Evolutionary conservation across 2,329 filamentous ascomycete genomes (phyloP).

Genomic region (Pseudogymnoascus sp.): DNA sequence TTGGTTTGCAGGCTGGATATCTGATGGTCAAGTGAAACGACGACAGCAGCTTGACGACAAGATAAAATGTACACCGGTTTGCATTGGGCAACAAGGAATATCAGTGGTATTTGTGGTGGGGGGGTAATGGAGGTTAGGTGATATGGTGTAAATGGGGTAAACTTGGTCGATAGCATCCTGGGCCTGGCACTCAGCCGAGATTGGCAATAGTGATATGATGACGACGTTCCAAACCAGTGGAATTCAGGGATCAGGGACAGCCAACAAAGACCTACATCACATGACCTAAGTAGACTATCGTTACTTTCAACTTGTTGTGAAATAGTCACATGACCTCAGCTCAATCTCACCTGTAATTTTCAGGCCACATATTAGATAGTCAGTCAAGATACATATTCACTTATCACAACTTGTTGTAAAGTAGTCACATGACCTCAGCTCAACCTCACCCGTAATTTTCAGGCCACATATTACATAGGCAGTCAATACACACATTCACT

Average conservation of each 20-base stretch:
- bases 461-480: no score
- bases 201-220: constrained; percentile 8
- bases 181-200: constrained; percentile 7
- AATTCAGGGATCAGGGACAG: constrained; percentile 2
- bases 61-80: neutral
- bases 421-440: no score
- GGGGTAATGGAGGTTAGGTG: neutral
- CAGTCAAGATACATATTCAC: no score
- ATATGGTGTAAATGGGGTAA: constrained; percentile 6
- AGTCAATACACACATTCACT: no score
- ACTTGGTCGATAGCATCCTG: constrained; percentile 1
- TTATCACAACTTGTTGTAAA: no score
- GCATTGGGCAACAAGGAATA: neutral
- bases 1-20: neutral
- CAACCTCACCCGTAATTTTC: no score
- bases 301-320: no score
- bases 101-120: neutral
- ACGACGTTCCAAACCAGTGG: constrained; percentile 2
- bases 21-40: neutral
- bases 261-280: neutral
- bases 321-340: no score
- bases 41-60: neutral
- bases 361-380: no score
- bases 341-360: no score
- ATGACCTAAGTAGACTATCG: neutral